Conservation (phyloP, 2,329 filamentous ascomycete species). For the Cryphonectria carpinicola region DNA sequence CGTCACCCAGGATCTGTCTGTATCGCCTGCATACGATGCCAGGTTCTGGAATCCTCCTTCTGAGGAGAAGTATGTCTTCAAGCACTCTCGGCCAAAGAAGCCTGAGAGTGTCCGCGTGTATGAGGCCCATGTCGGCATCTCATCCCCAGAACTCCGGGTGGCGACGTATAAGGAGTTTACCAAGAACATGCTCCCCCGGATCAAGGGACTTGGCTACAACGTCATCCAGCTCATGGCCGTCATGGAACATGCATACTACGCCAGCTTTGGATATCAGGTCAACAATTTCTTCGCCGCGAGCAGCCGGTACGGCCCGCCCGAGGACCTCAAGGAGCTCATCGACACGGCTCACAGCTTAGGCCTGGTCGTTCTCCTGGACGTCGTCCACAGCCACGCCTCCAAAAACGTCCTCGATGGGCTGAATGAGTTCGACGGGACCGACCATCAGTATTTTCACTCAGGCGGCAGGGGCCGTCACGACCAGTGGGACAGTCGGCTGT, state of each 20-base stretch:
- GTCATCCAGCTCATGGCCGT: conserved; percentile 98
- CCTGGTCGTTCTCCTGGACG: conserved; percentile 87
- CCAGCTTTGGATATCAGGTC: conserved; percentile 97
- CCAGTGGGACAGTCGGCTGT: conserved; percentile 93
- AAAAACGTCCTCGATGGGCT: conserved; percentile 96
- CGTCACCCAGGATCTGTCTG: conserved; percentile 87
- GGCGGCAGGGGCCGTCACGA: conserved; percentile 86
- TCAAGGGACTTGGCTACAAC: conserved; percentile 91
- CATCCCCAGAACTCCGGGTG: conserved; percentile 84
- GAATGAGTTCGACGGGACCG: conserved; percentile 94
- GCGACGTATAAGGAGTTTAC: conserved; percentile 98
- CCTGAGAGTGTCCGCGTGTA: conserved; percentile 89
- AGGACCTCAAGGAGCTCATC: conserved; percentile 94
- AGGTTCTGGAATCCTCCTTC: conserved; percentile 94
- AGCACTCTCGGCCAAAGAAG: conserved; percentile 80
- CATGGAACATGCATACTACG: conserved; percentile 99
- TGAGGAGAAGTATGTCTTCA: conserved; percentile 79
- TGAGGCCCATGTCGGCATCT: conserved; percentile 98
- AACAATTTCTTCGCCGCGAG: conserved; percentile 99
- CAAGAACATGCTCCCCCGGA: conserved; percentile 85
- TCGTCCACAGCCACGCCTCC: conserved; percentile 96
- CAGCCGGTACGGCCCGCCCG: conserved; percentile 89
- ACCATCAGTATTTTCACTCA: conserved; percentile 94
- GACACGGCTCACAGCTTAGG: conserved; percentile 93
- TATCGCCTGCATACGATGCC: conserved; percentile 92